Conservation (phyloP, 2,329 filamentous ascomycete species). For the Penicillium sp. region DNA sequence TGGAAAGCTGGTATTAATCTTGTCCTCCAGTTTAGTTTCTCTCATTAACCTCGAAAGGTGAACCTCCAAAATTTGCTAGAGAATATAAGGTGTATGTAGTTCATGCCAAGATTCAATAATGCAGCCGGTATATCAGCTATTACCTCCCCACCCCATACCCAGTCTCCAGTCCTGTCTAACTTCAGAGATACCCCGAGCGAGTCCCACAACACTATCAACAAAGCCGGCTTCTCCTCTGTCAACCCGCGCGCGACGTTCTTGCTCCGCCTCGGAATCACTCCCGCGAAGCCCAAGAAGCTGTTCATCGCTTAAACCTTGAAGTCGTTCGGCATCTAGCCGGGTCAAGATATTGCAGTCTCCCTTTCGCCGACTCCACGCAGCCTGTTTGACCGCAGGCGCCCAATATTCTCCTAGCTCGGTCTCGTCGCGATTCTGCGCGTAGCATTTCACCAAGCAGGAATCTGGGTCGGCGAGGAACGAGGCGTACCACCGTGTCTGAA, state of each 20-base stretch:
- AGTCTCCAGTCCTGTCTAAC: constrained; percentile 22
- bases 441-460: constrained; percentile 14
- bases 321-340: constrained; percentile 17
- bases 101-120: no score
- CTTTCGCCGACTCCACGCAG: constrained; percentile 28
- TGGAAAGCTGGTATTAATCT: no score
- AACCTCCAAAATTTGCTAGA: no score
- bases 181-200: constrained; percentile 24
- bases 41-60: no score
- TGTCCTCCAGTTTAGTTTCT: no score
- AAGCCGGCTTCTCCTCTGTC: constrained; percentile 23
- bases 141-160: constrained; percentile 23
- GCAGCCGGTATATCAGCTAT: no score
- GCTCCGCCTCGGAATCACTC: constrained; percentile 16
- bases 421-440: constrained; percentile 26
- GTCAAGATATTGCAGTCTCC: constrained; percentile 16
- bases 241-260: constrained; percentile 19
- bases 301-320: constrained; percentile 15
- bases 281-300: constrained; percentile 11
- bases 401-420: constrained; percentile 28
- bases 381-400: constrained; percentile 33
- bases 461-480: constrained; percentile 12
- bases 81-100: no score
- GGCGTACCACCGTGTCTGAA: constrained; percentile 29
- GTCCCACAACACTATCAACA: constrained; percentile 22